Evolutionary conservation across 2,329 filamentous ascomycete genomes (phyloP).

Genomic region (Colletotrichum simmondsii): DNA sequence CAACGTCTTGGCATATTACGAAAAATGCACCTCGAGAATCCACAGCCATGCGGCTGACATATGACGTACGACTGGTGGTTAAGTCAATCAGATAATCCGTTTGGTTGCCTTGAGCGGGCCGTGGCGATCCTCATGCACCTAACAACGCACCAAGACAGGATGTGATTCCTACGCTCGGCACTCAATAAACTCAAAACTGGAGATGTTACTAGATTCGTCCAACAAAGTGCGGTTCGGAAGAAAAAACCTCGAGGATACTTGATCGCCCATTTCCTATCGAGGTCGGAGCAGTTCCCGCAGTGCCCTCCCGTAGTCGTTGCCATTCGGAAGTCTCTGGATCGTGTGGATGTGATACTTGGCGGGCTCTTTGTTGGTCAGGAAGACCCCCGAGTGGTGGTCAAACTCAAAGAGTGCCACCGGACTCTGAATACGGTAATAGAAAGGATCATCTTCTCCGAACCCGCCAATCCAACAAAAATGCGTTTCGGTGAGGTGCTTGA

Average conservation of each 20-base stretch:
- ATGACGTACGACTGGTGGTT: not conserved
- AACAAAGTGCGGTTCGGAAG: not conserved
- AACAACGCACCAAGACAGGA: not conserved
- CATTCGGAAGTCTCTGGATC: conserved; percentile 76
- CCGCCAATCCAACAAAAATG: too few relatives aligned
- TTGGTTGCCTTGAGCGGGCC: not conserved
- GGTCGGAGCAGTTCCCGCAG: conserved; percentile 49
- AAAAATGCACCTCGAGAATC: not conserved
- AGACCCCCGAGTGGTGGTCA: conserved; percentile 83
- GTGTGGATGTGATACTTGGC: conserved; percentile 86
- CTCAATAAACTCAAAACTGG: not conserved
- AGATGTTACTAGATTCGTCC: not conserved
- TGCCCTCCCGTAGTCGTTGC: conserved; percentile 77
- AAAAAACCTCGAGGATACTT: not conserved
- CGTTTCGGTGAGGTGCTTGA: too few relatives aligned
- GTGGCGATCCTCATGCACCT: not conserved
- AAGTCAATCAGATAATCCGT: not conserved
- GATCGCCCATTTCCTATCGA: not conserved
- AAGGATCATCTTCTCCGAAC: too few relatives aligned
- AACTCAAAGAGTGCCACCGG: conserved; percentile 81
- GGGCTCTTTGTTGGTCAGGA: conserved; percentile 77
- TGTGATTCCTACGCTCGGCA: not conserved
- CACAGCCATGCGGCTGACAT: not conserved
- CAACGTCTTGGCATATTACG: not conserved
- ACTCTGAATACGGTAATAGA: conserved; percentile 83